Evolutionary conservation across 73 alveolate genomes (phyloP).

Genomic region (Loxodes magnus): DNA sequence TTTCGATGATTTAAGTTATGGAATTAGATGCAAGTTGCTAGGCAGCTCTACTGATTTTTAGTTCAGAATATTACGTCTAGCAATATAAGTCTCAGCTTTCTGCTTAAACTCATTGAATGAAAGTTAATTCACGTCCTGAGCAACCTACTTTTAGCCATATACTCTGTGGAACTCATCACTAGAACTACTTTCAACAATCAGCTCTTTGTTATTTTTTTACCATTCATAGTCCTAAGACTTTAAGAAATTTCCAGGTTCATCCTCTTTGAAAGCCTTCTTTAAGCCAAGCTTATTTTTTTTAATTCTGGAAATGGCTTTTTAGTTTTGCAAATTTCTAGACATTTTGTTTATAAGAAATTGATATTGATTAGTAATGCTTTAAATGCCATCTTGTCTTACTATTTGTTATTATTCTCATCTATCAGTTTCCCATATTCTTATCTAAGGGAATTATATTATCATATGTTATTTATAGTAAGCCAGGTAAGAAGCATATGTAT

Average conservation of each 20-base stretch:
- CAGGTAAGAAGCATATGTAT: slow-evolving; percentile 5
- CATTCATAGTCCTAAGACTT: not conserved
- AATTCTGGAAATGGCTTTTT: not conserved
- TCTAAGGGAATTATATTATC: not conserved
- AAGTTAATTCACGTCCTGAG: no score
- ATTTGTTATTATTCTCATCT: slow-evolving; percentile 3
- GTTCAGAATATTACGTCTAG: no score
- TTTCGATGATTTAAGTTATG: no score
- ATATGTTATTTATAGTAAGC: slow-evolving; percentile 1
- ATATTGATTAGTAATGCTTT: slow-evolving; percentile 1
- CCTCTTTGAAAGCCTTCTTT: not conserved
- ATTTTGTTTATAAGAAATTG: not conserved
- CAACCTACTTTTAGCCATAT: no score
- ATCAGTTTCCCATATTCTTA: not conserved
- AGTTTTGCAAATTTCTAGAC: not conserved
- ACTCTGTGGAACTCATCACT: no score
- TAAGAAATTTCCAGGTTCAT: not conserved
- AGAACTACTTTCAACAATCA: no score
- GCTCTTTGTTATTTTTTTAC: no score
- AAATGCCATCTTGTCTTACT: not conserved
- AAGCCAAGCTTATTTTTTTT: not conserved
- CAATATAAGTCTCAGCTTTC: no score
- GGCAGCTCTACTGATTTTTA: no score
- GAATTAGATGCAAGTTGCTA: no score
- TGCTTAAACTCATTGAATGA: no score